phyloP scores from a whole-genome alignment of 495 filamentous ascomycete species.

The Podospora appendiculata region DNA sequence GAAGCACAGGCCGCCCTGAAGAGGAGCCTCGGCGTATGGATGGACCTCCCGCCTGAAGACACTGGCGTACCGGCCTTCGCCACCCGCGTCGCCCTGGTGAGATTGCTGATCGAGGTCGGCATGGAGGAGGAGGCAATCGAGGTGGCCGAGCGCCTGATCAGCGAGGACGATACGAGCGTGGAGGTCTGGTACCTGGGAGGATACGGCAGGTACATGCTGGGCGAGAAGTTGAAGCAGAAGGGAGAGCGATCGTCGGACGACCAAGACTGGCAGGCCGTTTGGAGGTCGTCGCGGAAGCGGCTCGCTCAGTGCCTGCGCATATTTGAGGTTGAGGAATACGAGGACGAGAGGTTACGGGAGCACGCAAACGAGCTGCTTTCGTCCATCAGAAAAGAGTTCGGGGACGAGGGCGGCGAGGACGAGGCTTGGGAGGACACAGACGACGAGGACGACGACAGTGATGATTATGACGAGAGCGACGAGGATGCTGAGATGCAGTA shows the following conservation, averaged over 20 bases:
- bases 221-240: conserved; percentile 53
- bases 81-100: conserved; percentile 69
- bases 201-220: conserved; percentile 76
- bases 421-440: conserved; percentile 38
- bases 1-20: conserved; percentile 74
- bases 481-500: conserved; percentile 23
- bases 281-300: conserved; percentile 55
- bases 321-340: conserved; percentile 56
- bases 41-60: conserved; percentile 58
- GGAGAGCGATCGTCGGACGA: conserved; percentile 19
- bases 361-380: conserved; percentile 56
- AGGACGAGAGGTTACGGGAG: conserved; percentile 60
- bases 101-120: conserved; percentile 81
- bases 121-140: conserved; percentile 79
- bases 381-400: conserved; percentile 47
- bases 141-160: conserved; percentile 73
- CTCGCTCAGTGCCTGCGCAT: conserved; percentile 52
- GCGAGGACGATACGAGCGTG: conserved; percentile 86
- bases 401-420: conserved; percentile 48
- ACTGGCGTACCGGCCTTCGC: conserved; percentile 70
- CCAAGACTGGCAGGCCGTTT: conserved; percentile 37
- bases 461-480: conserved; percentile 16
- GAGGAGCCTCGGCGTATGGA: conserved; percentile 72
- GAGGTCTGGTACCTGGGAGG: conserved; percentile 97
- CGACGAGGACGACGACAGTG: conserved; percentile 9